Conservation (phyloP, 177 flowering plant genomes). For the Vitis hybrid region DNA sequence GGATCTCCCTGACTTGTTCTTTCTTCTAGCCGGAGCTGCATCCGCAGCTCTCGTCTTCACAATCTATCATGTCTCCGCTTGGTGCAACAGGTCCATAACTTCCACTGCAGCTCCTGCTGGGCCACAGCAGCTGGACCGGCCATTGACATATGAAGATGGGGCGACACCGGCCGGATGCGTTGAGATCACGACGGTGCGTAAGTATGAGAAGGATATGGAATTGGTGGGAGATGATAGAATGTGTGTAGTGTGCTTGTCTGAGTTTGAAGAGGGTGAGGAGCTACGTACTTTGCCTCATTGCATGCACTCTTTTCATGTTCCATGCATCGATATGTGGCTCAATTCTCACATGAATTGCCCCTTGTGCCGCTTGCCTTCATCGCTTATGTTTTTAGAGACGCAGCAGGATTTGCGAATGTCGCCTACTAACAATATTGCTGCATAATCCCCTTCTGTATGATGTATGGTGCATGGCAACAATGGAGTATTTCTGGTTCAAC, state of each 20-base stretch:
- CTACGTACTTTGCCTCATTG: slow-evolving; percentile 28
- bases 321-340: slow-evolving; percentile 39
- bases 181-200: slow-evolving; percentile 16
- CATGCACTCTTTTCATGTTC: slow-evolving; percentile 26
- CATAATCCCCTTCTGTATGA: too few relatives aligned
- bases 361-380: slow-evolving; percentile 15
- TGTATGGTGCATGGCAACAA: too few relatives aligned
- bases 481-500: too few relatives aligned
- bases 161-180: not conserved
- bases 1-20: not conserved
- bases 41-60: slow-evolving; percentile 17
- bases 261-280: slow-evolving; percentile 32
- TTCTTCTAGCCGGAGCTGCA: slow-evolving; percentile 17
- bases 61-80: slow-evolving; percentile 29
- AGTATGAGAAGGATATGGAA: slow-evolving; percentile 14
- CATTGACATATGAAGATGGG: not conserved
- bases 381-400: too few relatives aligned
- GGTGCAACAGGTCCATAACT: slow-evolving; percentile 13
- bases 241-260: slow-evolving; percentile 26
- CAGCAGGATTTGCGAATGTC: too few relatives aligned
- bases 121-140: not conserved
- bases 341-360: slow-evolving; percentile 33
- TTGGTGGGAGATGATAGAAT: slow-evolving; percentile 10
- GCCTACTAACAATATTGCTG: too few relatives aligned
- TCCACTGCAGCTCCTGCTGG: not conserved